Evolutionary conservation across 371 early-diverging fungal genomes (phyloP), one percentile per base, ranked within the genome.

Genomic region (Rhizomucor pusillus): DNA sequence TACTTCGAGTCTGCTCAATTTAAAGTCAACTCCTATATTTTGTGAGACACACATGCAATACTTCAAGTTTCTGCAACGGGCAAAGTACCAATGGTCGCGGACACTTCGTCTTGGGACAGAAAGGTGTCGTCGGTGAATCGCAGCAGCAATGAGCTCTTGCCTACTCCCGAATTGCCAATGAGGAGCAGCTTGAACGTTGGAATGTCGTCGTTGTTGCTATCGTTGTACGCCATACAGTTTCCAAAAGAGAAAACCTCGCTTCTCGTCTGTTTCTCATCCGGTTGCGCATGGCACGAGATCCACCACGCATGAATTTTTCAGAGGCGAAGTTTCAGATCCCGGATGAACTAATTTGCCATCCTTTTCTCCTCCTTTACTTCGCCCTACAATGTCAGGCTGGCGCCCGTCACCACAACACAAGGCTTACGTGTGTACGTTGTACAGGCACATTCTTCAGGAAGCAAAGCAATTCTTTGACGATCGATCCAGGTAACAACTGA

Each of bases 161-260:
- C 99, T 13, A 98, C 97, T 40, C 94, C 95, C 33, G 94, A 93
- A 77, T 99, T 98, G 50, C 99, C 99, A 69, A 99, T 97, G 41
- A 99, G 84, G 29, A 99, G 82, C 36, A 99, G 80, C 65, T 99
- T 99, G 69, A 99, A 91, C 3, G 96, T 94, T 24, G 90, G 72
- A n/a, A 52, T 33, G 11, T 60, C 47, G 41, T 41, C 19, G 16
- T 29, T 29, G 29, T 29, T 29, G 34, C 34, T 25, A 7, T 10
- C 5, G n/a, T 24, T 25, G 2, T 12, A 2, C 47, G 34, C 19
- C 14, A 18, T 44, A 44, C 12, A 3, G 3, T 18, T 12, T 18
- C 16, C 9, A 44, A 44, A 18, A 20, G 13, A 19, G 7, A 44
- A 44, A 2, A 20, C 22, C 2, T 37, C n/a, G n/a, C n/a, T n/a